Conservation (phyloP, 768 basidiomycete species). For the Lactarius vividus region DNA sequence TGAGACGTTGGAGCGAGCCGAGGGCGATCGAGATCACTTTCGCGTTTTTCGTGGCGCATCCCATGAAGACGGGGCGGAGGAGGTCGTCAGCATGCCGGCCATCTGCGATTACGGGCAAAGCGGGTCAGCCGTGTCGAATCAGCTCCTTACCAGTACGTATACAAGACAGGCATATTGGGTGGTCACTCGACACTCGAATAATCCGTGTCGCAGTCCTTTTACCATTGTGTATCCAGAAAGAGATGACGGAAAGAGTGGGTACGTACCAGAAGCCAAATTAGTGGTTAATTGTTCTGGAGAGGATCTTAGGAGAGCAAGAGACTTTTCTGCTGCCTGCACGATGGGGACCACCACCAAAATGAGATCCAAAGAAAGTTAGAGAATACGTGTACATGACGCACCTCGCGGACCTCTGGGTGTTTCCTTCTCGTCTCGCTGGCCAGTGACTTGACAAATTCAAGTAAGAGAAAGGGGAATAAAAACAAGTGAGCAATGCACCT, state of each 20-base stretch:
- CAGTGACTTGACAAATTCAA: conserved; percentile 54
- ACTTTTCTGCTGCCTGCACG: conserved; percentile 79
- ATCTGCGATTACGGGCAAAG: conserved; percentile 41
- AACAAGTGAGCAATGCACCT: conserved; percentile 40
- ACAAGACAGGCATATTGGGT: background rate
- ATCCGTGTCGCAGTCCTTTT: background rate
- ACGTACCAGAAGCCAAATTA: conserved; percentile 66
- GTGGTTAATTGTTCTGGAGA: conserved; percentile 77
- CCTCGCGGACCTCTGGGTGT: conserved; percentile 93
- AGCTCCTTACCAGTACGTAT: background rate
- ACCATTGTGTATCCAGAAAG: background rate
- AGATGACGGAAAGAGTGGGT: background rate
- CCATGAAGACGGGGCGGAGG: conserved; percentile 87
- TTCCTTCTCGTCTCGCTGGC: conserved; percentile 86
- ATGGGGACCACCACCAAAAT: background rate
- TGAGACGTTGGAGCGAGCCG: conserved; percentile 87
- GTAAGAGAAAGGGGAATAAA: conserved; percentile 5
- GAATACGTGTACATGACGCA: conserved; percentile 35
- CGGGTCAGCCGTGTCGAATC: background rate
- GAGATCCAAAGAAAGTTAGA: background rate
- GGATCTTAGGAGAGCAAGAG: conserved; percentile 73
- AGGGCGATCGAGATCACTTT: conserved; percentile 94
- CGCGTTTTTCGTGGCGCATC: conserved; percentile 87
- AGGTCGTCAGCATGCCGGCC: conserved; percentile 78
- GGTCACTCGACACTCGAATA: no score